A percentile compares a stretch with the other conserved stretches of the same genome.
These are phyloP conservation scores for Colletotrichum costaricense DNA, from an alignment of 2,329 filamentous ascomycete species.

Conservation along the genomic window DNA sequence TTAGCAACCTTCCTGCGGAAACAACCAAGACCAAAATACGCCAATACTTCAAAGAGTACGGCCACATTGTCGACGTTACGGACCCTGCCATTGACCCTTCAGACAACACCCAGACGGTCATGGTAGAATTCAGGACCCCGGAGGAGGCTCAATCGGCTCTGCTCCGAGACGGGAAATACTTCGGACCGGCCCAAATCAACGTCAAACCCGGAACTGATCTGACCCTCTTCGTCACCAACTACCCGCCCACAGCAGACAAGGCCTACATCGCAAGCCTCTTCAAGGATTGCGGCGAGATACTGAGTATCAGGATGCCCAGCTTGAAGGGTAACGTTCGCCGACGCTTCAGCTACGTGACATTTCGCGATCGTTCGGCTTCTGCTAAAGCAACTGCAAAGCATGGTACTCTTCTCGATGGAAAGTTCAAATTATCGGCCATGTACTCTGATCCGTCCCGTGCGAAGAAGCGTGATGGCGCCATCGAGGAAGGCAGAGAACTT, in stretches of 20 bases:
- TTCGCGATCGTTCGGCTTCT: constrained; percentile 75
- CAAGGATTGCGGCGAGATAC: constrained; percentile 80
- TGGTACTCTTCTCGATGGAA: constrained; percentile 74
- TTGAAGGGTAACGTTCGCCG: constrained; percentile 89
- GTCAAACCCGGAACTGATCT: constrained; percentile 81
- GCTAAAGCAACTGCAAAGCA: constrained; percentile 79
- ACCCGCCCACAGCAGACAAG: constrained; percentile 81
- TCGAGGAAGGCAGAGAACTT: constrained; percentile 89
- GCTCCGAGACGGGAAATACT: constrained; percentile 82
- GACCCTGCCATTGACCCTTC: constrained; percentile 64
- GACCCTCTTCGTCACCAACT: constrained; percentile 92
- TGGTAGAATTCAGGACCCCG: constrained; percentile 85
- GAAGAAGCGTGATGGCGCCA: constrained; percentile 81
- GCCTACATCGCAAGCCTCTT: constrained; percentile 76
- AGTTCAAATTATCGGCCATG: constrained; percentile 78
- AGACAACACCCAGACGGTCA: constrained; percentile 68
- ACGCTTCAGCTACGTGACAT: constrained; percentile 97
- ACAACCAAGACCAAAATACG: constrained; percentile 79
- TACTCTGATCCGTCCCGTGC: constrained; percentile 86
- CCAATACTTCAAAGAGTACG: constrained; percentile 93
- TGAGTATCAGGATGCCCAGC: constrained; percentile 89
- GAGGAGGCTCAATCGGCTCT: constrained; percentile 87
- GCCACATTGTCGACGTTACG: constrained; percentile 82
- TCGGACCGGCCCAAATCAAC: constrained; percentile 78
- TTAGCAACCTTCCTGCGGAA: constrained; percentile 79